Percentiles rank a stretch among this genome's conserved stretches.
These are phyloP conservation scores for Primulina huaijiensis DNA, from an alignment of 257 asterid species.

Conservation along the genomic window DNA sequence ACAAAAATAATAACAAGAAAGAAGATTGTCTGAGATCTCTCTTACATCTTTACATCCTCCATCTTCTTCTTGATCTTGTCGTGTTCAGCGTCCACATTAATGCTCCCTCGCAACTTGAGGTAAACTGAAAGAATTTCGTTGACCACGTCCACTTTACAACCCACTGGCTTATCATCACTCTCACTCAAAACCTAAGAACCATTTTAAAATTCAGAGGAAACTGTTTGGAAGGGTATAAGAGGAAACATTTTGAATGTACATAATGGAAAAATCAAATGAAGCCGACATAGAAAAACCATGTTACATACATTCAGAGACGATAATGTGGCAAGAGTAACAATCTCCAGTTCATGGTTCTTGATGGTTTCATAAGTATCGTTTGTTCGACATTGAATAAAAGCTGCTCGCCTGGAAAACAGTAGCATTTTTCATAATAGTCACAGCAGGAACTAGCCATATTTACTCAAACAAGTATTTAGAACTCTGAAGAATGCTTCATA, in stretches of 20 bases:
- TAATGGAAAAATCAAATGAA: neutral
- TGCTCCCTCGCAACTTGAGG: constrained; percentile 50
- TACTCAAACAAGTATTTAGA: constrained; percentile 9
- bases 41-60: constrained; percentile 77
- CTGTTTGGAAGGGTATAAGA: neutral
- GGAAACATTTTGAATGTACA: neutral
- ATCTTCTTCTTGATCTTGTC: constrained; percentile 73
- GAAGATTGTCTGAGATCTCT: constrained; percentile 11
- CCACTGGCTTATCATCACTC: constrained; percentile 59
- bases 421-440: neutral
- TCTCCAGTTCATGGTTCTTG: constrained; percentile 58
- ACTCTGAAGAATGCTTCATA: neutral
- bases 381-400: constrained; percentile 68
- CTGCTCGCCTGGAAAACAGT: constrained; percentile 54
- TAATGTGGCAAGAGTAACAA: constrained; percentile 68
- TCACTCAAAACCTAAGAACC: constrained; percentile 57
- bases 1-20: neutral
- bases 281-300: neutral
- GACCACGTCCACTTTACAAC: constrained; percentile 62
- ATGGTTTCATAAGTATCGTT: constrained; percentile 41
- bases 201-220: neutral
- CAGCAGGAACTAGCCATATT: neutral
- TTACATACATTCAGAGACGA: constrained; percentile 63
- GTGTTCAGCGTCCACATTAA: constrained; percentile 65
- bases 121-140: constrained; percentile 59